These are phyloP conservation scores for Solanum pinnatisectum DNA, from an alignment of 257 asterid genomes.

Conservation along the genomic window DNA sequence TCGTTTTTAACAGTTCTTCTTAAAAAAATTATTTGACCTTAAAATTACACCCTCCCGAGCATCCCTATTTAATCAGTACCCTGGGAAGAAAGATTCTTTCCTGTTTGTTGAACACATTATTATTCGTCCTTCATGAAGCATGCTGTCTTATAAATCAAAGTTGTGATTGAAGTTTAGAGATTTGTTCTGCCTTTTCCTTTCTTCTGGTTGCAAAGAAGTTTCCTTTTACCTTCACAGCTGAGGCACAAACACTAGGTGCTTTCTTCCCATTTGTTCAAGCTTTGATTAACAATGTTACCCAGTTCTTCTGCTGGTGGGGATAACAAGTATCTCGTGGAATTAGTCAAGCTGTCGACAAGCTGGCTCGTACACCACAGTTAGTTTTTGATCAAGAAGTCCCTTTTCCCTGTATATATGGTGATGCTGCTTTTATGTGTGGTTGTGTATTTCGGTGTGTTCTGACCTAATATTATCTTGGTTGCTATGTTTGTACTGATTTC, in stretches of 20 bases:
- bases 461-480: not conserved
- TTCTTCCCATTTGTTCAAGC: not conserved
- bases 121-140: not conserved
- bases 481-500: not conserved
- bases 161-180: not conserved
- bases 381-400: not conserved
- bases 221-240: not conserved
- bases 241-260: not conserved
- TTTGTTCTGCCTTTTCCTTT: not conserved
- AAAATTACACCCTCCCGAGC: not conserved
- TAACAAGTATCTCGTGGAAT: not conserved
- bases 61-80: not conserved
- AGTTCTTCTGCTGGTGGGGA: not conserved
- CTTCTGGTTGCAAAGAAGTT: not conserved
- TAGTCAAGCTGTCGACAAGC: not conserved
- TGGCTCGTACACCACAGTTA: not conserved
- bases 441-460: not conserved
- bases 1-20: not conserved
- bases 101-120: not conserved
- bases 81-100: not conserved
- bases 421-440: not conserved
- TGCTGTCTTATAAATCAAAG: not conserved
- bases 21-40: not conserved
- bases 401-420: not conserved
- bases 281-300: not conserved